Base-by-base conservation (phyloP, 1,139 yeast species). In the Zygosaccharomyces sapae region DNA sequence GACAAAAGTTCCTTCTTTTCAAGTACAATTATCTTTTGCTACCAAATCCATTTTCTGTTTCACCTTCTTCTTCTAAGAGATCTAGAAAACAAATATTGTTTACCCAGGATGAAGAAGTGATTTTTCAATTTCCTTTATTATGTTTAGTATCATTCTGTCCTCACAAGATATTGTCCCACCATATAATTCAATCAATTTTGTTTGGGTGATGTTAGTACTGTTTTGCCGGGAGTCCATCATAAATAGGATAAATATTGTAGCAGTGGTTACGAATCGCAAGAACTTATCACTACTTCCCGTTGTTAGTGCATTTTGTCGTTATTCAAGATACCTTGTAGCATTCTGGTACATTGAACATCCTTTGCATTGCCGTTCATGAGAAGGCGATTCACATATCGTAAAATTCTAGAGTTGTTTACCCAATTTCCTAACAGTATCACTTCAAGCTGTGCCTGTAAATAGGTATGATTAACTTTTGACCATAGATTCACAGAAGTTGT, bases 401-500 rank as follows among this genome's bases (percentile, higher is more conserved):
- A 62, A 2, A 76, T 65, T 12, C 63, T 63, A 1, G 57, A 59
- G 13, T 67, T 59, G n/a, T 66, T 54, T 3, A 78, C 59, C 83
- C 87, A 85, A 40, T 67, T 60, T 30, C 72, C 73, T 3, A 69
- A 67, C 20, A 84, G 69, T 3, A 83, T 63, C 12, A 79, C 87
- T 62, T 87, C 94, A 31, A 86, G 65, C 54, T 85, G 85, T 0
- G 95, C 71, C 54, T 85, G 83, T 10, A 86, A 52, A 36, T 81
- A 69, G 4, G 72, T 60, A 4, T 65, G 58, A 2, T 83, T 76
- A 9, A 80, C 72, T 12, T 73, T 51, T 6, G 69, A 63, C 82
- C 49, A 50, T n/a, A 45, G 29, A 27, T 36, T 29, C 12, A n/a
- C 20, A 5, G 30, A 20, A 22, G 33, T 40, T 7, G 50, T 30